Evolutionary conservation across 1,284 basidiomycete species (phyloP), one percentile per base, ranked within the genome.

Genomic region (Somion occarium): DNA sequence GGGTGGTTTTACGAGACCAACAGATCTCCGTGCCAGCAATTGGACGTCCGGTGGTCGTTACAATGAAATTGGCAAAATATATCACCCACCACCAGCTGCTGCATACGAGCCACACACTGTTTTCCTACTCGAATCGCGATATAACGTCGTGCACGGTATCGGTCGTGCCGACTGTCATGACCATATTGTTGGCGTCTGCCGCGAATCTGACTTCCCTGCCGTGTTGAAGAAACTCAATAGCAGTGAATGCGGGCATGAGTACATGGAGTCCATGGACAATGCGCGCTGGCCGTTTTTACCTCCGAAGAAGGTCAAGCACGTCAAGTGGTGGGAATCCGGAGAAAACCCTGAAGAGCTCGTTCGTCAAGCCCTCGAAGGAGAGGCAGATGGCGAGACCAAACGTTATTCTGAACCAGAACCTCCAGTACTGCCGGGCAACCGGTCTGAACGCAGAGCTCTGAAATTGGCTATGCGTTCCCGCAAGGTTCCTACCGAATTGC

Each of bases 51-150:
- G 70, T n/a, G 69, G 69, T 4, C 60, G 60, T 5, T 71, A 73
- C 46, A 49, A 61, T 13, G 54, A 56, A 15, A 57, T 61, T 12
- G 50, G 53, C 2, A 72, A 66, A 50, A 45, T 49, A 3, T 71
- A 73, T 51, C 69, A 69, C 50, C 47, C 61, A 3, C 71, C 70
- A 2, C 52, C 59, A 1, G 50, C 62, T 1, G 61, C 61, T 19
- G 71, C 71, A 13, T 79, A 77, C 58, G 61, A 61, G 24, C 60
- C 70, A 4, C 67, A 68, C 51, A 74, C 74, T 37, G 70, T 74
- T 19, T 74, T 65, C 58, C 53, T 75, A 5, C 62, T 72, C 50
- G 69, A 71, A 44, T 64, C 67, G 3, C 68, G 71, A 26, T 69
- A 73, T 56, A 59, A 57, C n/a, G 56, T 68, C 19, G 51, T 59